Conservation (phyloP, 83 land plant genomes). For the Diphasiastrum complanatum region DNA sequence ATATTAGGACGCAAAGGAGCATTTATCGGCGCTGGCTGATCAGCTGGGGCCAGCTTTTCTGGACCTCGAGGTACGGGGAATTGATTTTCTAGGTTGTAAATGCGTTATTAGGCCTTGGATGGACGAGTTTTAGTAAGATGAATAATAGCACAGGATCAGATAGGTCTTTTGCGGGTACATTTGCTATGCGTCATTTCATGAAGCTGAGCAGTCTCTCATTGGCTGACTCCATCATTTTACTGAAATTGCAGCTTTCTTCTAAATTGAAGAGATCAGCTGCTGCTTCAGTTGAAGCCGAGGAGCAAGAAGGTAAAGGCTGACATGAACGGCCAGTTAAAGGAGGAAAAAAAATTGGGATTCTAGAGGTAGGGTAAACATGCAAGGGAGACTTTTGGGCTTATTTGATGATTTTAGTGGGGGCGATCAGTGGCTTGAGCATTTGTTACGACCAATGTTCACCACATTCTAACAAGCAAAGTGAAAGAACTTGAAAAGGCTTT, state of each 20-base stretch:
- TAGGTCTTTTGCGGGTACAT: too few relatives aligned
- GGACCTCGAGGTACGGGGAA: slow-evolving; percentile 29
- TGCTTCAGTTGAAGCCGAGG: slow-evolving; percentile 9
- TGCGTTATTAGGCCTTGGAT: not conserved
- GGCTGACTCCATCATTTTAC: not conserved
- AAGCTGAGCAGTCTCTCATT: too few relatives aligned
- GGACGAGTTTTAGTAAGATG: too few relatives aligned
- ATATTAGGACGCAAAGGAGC: slow-evolving; percentile 41
- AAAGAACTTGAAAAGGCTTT: too few relatives aligned
- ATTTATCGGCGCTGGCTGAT: slow-evolving; percentile 33
- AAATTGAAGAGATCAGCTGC: slow-evolving; percentile 11
- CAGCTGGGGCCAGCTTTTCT: slow-evolving; percentile 32
- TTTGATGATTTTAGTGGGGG: too few relatives aligned
- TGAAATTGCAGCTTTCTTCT: slow-evolving; percentile 22
- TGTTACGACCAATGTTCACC: too few relatives aligned
- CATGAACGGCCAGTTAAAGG: not conserved
- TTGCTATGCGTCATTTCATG: too few relatives aligned
- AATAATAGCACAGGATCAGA: too few relatives aligned
- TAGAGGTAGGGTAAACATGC: too few relatives aligned
- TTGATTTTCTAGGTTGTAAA: not conserved
- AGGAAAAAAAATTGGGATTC: not conserved
- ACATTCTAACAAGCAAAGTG: too few relatives aligned
- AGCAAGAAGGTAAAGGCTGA: slow-evolving; percentile 26
- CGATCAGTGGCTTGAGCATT: too few relatives aligned
- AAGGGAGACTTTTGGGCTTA: too few relatives aligned